Evolutionary conservation across 2,329 filamentous ascomycete species (phyloP).

Genomic region (Tolypocladium ovalisporum): DNA sequence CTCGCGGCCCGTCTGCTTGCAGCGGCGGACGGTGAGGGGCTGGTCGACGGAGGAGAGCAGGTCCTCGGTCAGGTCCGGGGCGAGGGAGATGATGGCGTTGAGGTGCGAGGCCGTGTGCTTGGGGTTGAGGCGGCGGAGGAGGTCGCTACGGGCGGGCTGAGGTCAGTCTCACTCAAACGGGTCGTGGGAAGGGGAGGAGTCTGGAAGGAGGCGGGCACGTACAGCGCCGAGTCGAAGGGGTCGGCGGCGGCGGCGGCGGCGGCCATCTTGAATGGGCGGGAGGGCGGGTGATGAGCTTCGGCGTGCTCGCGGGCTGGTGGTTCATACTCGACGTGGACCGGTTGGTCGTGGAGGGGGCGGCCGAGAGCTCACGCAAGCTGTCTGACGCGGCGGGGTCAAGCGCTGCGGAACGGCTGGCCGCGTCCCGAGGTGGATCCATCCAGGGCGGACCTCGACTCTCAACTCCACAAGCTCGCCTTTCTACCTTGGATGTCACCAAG

Average conservation of each 20-base stretch:
- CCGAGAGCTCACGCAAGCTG: background rate
- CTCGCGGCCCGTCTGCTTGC: slow-evolving; percentile 80
- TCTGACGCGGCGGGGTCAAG: background rate
- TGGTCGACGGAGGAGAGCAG: slow-evolving; percentile 97
- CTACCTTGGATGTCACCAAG: background rate
- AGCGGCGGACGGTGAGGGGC: slow-evolving; percentile 76
- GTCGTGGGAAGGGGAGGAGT: too few relatives aligned
- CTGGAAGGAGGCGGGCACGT: slow-evolving; percentile 9
- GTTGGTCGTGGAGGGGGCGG: background rate
- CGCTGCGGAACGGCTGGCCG: background rate
- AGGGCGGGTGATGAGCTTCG: background rate
- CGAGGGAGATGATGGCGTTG: slow-evolving; percentile 75
- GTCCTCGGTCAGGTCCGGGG: slow-evolving; percentile 90
- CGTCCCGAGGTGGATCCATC: background rate
- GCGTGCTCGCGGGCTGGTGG: background rate
- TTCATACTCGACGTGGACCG: background rate
- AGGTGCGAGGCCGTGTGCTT: slow-evolving; percentile 86
- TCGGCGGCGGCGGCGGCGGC: slow-evolving; percentile 44
- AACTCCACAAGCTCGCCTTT: background rate
- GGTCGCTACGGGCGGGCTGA: slow-evolving; percentile 52
- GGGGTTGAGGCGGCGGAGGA: slow-evolving; percentile 93
- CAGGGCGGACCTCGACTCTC: background rate
- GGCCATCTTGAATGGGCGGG: slow-evolving; percentile 20
- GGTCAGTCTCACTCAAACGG: background rate
- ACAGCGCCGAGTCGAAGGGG: slow-evolving; percentile 70